phyloP scores from a whole-genome alignment of 2,329 filamentous ascomycete genomes.

The Paecilomyces sp. region DNA sequence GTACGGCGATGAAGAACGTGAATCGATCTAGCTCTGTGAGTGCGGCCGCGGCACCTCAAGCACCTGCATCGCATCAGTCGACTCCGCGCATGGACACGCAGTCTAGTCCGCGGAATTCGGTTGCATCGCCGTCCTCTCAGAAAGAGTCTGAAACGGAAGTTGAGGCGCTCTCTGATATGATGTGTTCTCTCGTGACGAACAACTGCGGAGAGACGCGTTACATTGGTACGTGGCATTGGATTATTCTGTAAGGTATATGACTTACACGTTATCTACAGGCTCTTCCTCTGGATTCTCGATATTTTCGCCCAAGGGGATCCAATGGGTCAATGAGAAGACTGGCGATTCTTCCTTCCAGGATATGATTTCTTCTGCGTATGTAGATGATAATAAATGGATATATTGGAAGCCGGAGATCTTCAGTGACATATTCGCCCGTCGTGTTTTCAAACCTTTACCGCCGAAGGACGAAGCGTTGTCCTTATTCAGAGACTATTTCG shows the following conservation, averaged over 20 bases:
- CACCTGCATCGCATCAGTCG: constrained; percentile 32
- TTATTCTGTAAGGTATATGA: constrained; percentile 12
- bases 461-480: constrained; percentile 81
- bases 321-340: constrained; percentile 97
- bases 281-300: constrained; percentile 98
- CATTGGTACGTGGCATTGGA: constrained; percentile 58
- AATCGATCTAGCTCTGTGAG: constrained; percentile 19
- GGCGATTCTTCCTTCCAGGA: constrained; percentile 91
- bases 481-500: constrained; percentile 86
- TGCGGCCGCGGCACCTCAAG: constrained; percentile 24
- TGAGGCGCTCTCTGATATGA: constrained; percentile 89
- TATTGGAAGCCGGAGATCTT: constrained; percentile 99
- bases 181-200: constrained; percentile 96
- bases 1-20: constrained; percentile 27
- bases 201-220: constrained; percentile 91
- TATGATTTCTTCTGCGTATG: constrained; percentile 87
- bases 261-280: constrained; percentile 43
- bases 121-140: constrained; percentile 46
- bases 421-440: constrained; percentile 79
- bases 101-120: constrained; percentile 44
- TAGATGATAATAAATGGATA: constrained; percentile 92
- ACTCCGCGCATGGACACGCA: constrained; percentile 41
- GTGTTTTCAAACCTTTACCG: constrained; percentile 75
- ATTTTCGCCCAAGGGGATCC: constrained; percentile 94
- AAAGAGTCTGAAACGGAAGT: constrained; percentile 62